Base-by-base conservation (phyloP, 768 basidiomycete genomes). In the Boletales sp. region DNA sequence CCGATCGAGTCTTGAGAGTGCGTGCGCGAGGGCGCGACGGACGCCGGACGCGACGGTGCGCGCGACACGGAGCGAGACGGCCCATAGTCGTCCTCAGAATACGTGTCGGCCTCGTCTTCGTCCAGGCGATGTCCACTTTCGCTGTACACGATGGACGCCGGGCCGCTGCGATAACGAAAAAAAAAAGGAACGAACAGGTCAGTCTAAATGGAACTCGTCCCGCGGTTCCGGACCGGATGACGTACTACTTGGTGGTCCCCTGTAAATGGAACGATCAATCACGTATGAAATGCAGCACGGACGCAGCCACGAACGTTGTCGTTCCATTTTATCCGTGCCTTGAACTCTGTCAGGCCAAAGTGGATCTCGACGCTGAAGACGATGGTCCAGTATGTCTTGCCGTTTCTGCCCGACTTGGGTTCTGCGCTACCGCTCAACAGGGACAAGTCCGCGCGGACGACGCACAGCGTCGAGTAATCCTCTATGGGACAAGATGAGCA, bases 341-440 rank as follows among this genome's bases (percentile, higher is more conserved):
- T 85, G 71, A 90, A 90, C 65, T 90, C 87, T 0, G 87, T 90
- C 53, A 90, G 61, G 31, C 87, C 87, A 51, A 90, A 90, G 60
- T 88, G 87, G 48, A 90, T 88, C 63, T 89, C 87, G 30, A 90
- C 83, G 30, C 84, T 86, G 66, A 90, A 90, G 15, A 90, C 83
- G 51, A 90, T 88, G 13, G 83, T 89, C 86, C 86, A 90, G 55
- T 88, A 90, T 11, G 76, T 82, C 70, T 82, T 86, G 44, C 85
- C 83, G 41, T 75, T 78, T 57, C 67, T 79, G 1, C 86, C 82
- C 6, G 69, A 63, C 61, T 87, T 89, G 1, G 87, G 70, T 56
- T 81, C 79, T 1, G 87, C 87, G 55, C 85, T 88, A 17, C 82
- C 78, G 38, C 78, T 82, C 44, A 90, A 70, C 10, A 83, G 80